Evolutionary conservation across 2,329 filamentous ascomycete genomes (phyloP).

Genomic region (Diaporthe sp.): DNA sequence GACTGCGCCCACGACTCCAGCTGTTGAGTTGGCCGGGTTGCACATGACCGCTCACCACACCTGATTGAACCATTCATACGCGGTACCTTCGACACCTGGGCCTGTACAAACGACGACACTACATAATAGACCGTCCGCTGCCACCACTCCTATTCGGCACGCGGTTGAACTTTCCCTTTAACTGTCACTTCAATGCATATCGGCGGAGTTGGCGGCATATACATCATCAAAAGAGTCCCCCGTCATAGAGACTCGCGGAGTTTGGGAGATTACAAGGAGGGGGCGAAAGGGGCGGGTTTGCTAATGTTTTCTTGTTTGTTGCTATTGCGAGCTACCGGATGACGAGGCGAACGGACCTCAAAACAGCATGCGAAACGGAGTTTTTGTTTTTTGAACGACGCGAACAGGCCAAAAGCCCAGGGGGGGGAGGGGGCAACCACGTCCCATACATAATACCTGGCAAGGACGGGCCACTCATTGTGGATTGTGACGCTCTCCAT

Average conservation of each 20-base stretch:
- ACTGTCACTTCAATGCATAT: slow-evolving; percentile 44
- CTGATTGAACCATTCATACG: background rate
- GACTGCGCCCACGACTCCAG: slow-evolving; percentile 51
- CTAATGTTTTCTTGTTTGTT: slow-evolving; percentile 17
- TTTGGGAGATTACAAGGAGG: slow-evolving; percentile 24
- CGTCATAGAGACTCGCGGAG: slow-evolving; percentile 38
- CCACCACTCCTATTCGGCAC: slow-evolving; percentile 26
- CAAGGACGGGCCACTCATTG: background rate
- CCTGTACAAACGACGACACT: slow-evolving; percentile 39
- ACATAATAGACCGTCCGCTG: slow-evolving; percentile 38
- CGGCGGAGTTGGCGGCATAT: slow-evolving; percentile 44
- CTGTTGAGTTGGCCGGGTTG: slow-evolving; percentile 41
- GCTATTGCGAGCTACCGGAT: slow-evolving; percentile 20
- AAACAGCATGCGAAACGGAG: slow-evolving; percentile 35
- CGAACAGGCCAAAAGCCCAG: slow-evolving; percentile 3
- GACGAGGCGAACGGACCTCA: slow-evolving; percentile 15
- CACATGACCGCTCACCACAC: slow-evolving; percentile 19
- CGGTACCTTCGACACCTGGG: slow-evolving; percentile 37
- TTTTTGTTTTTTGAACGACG: background rate
- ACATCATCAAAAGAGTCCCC: slow-evolving; percentile 36
- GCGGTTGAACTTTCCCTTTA: slow-evolving; percentile 37
- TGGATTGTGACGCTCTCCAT: background rate
- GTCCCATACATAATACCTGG: slow-evolving; percentile 22
- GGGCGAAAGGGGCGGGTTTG: background rate
- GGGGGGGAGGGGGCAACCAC: background rate